Evolutionary conservation across 805 yeast genomes (phyloP).

Genomic region (Kluyveromyces lactis): DNA sequence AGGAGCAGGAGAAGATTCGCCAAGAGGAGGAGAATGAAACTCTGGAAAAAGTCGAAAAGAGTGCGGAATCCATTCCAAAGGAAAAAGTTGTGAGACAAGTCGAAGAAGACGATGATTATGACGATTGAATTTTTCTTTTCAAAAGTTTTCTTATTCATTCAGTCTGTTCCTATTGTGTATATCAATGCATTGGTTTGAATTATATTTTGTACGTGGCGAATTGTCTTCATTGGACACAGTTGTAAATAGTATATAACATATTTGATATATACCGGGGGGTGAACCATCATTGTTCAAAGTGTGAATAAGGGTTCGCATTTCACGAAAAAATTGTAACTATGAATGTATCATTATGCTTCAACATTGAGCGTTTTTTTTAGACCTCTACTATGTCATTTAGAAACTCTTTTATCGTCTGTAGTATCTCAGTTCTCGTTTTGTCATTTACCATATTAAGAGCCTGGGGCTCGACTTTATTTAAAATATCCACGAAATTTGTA

Average conservation of each 20-base stretch:
- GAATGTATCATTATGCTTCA: background rate
- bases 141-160: too few species aligned
- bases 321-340: background rate
- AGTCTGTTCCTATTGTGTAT: too few species aligned
- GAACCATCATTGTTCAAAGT: too few species aligned
- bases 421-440: slow-evolving; percentile 48
- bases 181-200: too few species aligned
- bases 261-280: too few species aligned
- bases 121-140: slow-evolving; percentile 24
- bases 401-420: slow-evolving; percentile 50
- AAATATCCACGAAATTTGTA: slow-evolving; percentile 46
- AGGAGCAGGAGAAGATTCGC: slow-evolving; percentile 34
- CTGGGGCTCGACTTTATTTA: slow-evolving; percentile 47
- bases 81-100: slow-evolving; percentile 31
- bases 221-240: too few species aligned
- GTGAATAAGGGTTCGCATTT: too few species aligned
- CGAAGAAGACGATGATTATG: slow-evolving; percentile 40
- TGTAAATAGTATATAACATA: background rate
- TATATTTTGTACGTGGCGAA: too few species aligned
- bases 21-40: slow-evolving; percentile 29
- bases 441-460: slow-evolving; percentile 69
- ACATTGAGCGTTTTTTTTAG: background rate
- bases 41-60: slow-evolving; percentile 9
- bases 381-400: slow-evolving; percentile 40
- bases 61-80: slow-evolving; percentile 7